Base-by-base conservation (phyloP, 1,284 basidiomycete genomes). In the Cyathus olla region DNA sequence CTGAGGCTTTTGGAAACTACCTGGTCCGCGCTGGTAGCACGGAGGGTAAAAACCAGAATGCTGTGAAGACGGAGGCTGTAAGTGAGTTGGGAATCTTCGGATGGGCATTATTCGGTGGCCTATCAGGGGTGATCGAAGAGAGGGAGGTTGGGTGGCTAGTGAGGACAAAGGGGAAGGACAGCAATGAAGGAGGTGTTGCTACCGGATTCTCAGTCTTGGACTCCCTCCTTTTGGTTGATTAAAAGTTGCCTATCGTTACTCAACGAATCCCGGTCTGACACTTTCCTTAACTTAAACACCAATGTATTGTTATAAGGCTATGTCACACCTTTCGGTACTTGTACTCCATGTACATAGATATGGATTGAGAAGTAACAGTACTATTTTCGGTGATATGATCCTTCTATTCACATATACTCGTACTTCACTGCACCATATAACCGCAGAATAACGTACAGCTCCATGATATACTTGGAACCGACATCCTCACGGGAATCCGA, bases 71-170 rank as follows among this genome's bases (percentile, higher is more conserved):
- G 0, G 93, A 96, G 56, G 93, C 96, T 2, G 89, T 98, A 35
- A 94, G 90, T 70, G 97, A 99, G 79, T 79, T 99, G 52, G 97
- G 98, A 1, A 90, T 98, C 5, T 99, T 96, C 74, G 96, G 97
- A 1, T 94, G 94, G 81, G 86, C 90, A 2, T 76, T 99, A 60
- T 98, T 98, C 73, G 89, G 88, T 42, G 67, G 64, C 17, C 55
- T 65, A 8, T 56, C 60, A 54, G 62, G 61, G 52, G 59, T 65
- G 13, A 59, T 78, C 19, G 66, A 67, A 35, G 91, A 95, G 72
- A 82, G 86, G 66, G 85, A 88, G 61, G 91, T 87, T 1, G 97
- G 97, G 15, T 97, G 95, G 86, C 74, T 99, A 66, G 85, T 99
- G 47, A 82, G 97, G 69, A 99, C 97, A 3, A 99, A 99, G 73